Evolutionary conservation across 495 filamentous ascomycete species (phyloP), one percentile per base, ranked within the genome.

Genomic region (Trichoderma orchidacearum): DNA sequence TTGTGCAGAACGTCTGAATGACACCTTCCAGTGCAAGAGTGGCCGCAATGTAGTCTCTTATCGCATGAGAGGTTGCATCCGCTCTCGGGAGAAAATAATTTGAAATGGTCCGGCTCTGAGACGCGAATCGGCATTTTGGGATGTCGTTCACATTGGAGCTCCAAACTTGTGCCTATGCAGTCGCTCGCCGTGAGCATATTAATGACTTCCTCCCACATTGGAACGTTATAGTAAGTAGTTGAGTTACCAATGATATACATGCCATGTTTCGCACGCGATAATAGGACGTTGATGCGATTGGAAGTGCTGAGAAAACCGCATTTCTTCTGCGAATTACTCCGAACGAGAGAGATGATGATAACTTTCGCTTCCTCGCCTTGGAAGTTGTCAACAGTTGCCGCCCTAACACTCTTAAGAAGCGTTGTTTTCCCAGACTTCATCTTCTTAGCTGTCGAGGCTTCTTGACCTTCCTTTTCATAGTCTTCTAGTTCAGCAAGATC

Each of bases 371-470:
- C 86, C 64, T 93, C 87, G 6, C 86, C 86, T 61, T 90, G 87
- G 56, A 91, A 91, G 62, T 89, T 91, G 64, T 93, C 89, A n/a
- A 94, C 81, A 0, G 85, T 93, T n/a, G 89, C 85, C 5, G 89
- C 64, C 27, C 84, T 73, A 2, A 94, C 67, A 12, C 73, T 71
- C n/a, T 85, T 72, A 0, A 83, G 60, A 1, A 90, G 69, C 0
- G 70, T 79, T 21, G 70, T 76, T 60, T 81, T 82, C 50, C 68
- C 56, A 28, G 56, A 23, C 25, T 29, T 11, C 3, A 55, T 59
- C 13, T 57, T 23, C 8, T 28, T 27, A 11, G 62, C 55, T 21
- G 55, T 38, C 8, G 21, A 25, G 6, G 68, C 61, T n/a, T 69
- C 67, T 27, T 67, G 59, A 4, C 53, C 51, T 30, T 30, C n/a